phyloP scores from a whole-genome alignment of 805 yeast genomes.

The Kuraishia piskuri region DNA sequence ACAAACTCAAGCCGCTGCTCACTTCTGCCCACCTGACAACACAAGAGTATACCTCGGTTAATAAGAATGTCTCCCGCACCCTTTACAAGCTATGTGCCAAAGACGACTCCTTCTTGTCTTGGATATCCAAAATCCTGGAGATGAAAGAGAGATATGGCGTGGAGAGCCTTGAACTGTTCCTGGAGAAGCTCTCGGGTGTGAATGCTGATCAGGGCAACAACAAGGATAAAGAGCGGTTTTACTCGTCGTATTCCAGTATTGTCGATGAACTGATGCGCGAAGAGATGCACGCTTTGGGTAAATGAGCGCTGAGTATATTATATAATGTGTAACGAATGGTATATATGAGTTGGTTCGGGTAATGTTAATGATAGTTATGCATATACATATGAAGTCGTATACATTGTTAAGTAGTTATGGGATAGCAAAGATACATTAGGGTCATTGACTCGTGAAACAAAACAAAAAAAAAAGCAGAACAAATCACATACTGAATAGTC shows the following conservation, averaged over 20 bases:
- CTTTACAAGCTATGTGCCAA: slow-evolving; percentile 31
- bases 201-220: neutral
- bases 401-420: neutral
- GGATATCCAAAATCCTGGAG: slow-evolving; percentile 20
- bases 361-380: neutral
- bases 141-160: slow-evolving; percentile 19
- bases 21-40: slow-evolving; percentile 22
- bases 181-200: neutral
- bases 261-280: slow-evolving; percentile 10
- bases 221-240: neutral
- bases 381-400: no score
- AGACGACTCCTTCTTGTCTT: slow-evolving; percentile 10
- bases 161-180: slow-evolving; percentile 7
- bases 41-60: slow-evolving; percentile 43
- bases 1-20: slow-evolving; percentile 40
- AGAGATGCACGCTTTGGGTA: slow-evolving; percentile 4
- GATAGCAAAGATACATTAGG: neutral
- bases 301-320: neutral
- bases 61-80: slow-evolving; percentile 52
- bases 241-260: neutral
- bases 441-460: neutral
- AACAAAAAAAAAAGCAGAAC: no score
- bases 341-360: neutral
- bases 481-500: no score
- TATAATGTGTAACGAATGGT: no score